Base-by-base conservation (phyloP, 441 rosid species). In the Raphanus hybrid region DNA sequence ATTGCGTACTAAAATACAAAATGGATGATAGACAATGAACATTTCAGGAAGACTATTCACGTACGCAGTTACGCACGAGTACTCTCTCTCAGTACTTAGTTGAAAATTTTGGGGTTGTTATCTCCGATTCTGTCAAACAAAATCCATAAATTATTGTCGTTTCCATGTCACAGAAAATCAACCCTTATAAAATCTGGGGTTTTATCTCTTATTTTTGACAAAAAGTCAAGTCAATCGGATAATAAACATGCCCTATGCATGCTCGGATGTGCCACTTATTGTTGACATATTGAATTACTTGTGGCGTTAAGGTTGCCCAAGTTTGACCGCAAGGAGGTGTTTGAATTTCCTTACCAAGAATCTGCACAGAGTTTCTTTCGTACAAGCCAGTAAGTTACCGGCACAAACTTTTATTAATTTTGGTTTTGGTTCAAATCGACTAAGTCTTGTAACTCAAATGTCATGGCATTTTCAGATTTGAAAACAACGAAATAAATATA, bases 211-310 rank as follows among this genome's bases (percentile, higher is more conserved):
- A 50, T 14, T n/a, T 50, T 50, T 50, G 18, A 50, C 57, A 50
- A 50, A 50, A 50, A 11, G 57, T 50, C 18, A 34, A 34, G 37
- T 34, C 14, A 18, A 50, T 50, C 0, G 57, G 57, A 50, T 50
- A 50, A 50, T 50, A 18, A 50, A 50, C 57, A 50, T 50, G 57
- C 57, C 57, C 15, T 14, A 50, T 50, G 57, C 57, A 50, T 50
- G 57, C 57, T 32, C 35, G 64, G 7, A n/a, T 54, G 69, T 11
- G 29, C 59, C 59, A 7, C 70, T 41, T 10, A 65, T 18, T 54
- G 29, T 9, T 71, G 75, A 43, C 69, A 63, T 16, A 64, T 14
- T 65, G n/a, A 23, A 73, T 37, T 8, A 27, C 66, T 58, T 5
- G 58, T 23, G 77, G 3, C 65, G 60, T 58, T 58, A 29, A 35